Percentiles rank a stretch among this genome's conserved stretches.
Conservation (phyloP, 331 rosid genomes). For the Rhamnella rubrinervis region DNA sequence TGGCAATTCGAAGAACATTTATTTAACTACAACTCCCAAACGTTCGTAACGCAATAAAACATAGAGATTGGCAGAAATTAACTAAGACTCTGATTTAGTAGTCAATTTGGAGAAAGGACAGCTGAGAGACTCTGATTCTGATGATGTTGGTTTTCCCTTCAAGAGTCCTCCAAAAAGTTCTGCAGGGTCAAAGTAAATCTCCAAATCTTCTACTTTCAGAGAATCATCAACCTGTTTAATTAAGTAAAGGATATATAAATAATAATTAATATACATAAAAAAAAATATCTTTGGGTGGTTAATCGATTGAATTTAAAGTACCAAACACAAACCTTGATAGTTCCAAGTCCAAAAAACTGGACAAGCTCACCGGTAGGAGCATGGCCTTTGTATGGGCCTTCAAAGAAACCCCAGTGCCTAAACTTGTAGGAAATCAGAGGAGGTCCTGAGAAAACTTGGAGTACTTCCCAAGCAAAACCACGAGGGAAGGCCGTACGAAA, state of each 20-base stretch:
- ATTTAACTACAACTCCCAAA: too few species aligned
- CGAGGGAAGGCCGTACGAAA: conserved; percentile 63
- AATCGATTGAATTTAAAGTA: background rate
- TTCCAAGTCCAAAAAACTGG: too few species aligned
- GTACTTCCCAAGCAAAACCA: conserved; percentile 90
- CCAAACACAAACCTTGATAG: too few species aligned
- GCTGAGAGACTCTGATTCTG: conserved; percentile 25
- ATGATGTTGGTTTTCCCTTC: conserved; percentile 21
- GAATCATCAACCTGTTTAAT: too few species aligned
- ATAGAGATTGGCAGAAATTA: too few species aligned
- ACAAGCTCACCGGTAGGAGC: too few species aligned
- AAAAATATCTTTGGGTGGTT: too few species aligned
- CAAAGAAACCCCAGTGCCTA: conserved; percentile 83
- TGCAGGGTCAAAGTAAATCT: conserved; percentile 73
- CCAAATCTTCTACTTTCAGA: too few species aligned
- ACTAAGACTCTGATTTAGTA: background rate
- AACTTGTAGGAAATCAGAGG: conserved; percentile 66
- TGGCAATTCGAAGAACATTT: too few species aligned
- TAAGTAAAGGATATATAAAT: too few species aligned
- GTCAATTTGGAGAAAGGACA: conserved; percentile 49
- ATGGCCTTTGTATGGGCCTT: conserved; percentile 59
- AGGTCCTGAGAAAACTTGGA: conserved; percentile 58
- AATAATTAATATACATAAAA: background rate
- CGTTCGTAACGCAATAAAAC: too few species aligned
- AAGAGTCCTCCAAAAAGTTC: conserved; percentile 68